These are phyloP conservation scores for Lavandula angustifolia DNA, from an alignment of 257 asterid species.

Conservation along the genomic window DNA sequence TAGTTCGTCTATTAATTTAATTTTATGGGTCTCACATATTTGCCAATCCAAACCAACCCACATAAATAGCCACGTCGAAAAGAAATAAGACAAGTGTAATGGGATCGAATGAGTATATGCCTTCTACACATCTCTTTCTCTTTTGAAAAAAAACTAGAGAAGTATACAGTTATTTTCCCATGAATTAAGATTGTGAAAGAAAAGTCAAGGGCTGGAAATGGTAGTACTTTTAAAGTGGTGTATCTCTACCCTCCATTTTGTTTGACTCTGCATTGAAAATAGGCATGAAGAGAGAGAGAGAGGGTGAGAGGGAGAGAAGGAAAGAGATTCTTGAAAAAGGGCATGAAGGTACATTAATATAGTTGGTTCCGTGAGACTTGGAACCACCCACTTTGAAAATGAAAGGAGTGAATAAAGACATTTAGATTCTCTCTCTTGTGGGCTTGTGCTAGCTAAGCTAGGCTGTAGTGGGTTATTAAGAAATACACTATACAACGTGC, in stretches of 20 bases:
- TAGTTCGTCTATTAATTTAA: too few relatives aligned
- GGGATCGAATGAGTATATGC: too few relatives aligned
- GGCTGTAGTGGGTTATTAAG: slow-evolving; percentile 36
- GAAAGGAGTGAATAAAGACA: slow-evolving; percentile 30
- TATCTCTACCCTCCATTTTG: slow-evolving; percentile 41
- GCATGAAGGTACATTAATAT: not conserved
- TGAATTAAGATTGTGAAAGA: not conserved
- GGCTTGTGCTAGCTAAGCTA: too few relatives aligned
- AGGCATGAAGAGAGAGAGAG: slow-evolving; percentile 20
- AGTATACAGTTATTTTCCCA: too few relatives aligned
- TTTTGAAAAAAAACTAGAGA: too few relatives aligned
- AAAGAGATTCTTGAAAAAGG: slow-evolving; percentile 43
- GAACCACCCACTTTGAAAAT: slow-evolving; percentile 46
- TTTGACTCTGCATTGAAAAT: slow-evolving; percentile 31
- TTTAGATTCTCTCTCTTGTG: slow-evolving; percentile 33
- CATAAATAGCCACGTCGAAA: too few relatives aligned
- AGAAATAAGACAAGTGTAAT: too few relatives aligned
- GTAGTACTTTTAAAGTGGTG: slow-evolving; percentile 33
- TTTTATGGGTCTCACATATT: too few relatives aligned
- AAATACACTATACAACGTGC: slow-evolving; percentile 15
- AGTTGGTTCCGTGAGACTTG: slow-evolving; percentile 60
- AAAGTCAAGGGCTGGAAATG: slow-evolving; percentile 38
- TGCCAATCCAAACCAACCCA: too few relatives aligned
- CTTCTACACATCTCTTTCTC: too few relatives aligned
- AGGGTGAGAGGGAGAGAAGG: too few relatives aligned